Evolutionary conservation across 225 moss, liverwort and hornwort species (phyloP), one percentile per base, ranked within the genome.

Genomic region (Marchantia polymorpha): DNA sequence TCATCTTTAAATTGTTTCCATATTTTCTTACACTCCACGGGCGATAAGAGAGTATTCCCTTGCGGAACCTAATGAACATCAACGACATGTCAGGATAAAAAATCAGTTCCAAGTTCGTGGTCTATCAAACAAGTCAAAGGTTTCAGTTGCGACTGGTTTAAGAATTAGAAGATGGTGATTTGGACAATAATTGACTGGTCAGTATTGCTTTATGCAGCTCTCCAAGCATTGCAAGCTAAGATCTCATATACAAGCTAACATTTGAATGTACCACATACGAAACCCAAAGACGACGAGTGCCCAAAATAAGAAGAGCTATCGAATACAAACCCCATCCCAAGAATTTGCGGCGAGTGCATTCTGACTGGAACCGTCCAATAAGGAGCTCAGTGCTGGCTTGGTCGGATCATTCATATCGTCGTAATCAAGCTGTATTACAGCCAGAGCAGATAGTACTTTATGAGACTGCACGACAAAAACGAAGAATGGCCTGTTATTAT

Each of bases 1-100:
- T 99, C 95, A 60, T 92, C 89, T 81, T 92, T 91, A 67, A 99
- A 99, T 70, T 95, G 99, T 84, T 91, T 88, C 99, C 99, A 99
- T 20, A 93, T 80, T 51, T 64, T 82, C 85, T 91, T 95, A 91
- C 99, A 99, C 72, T 99, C 95, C 46, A 91, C 89, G 26, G 99
- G 99, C 51, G 89, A 89, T 73, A 99, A 85, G 73, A 99, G 85
- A 23, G 91, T 94, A 50, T 87, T 73, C 31, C 83, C 85, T 12
- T 76, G n/a, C 5, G 93, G n/a, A 59, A 99, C 85, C 59, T 84
- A 70, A 6, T 73, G 17, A 78, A 7, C 59, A 19, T 27, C 26
- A 74, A 75, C 14, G 56, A 16, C 23, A 75, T 58, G 19, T 75
- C 74, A 56, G 58, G 2, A 63, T 60, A 59, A 12, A 22, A 10